Evolutionary conservation across 257 asterid species (phyloP), one percentile per base, ranked within the genome.

Genomic region (Solanum sitiens): DNA sequence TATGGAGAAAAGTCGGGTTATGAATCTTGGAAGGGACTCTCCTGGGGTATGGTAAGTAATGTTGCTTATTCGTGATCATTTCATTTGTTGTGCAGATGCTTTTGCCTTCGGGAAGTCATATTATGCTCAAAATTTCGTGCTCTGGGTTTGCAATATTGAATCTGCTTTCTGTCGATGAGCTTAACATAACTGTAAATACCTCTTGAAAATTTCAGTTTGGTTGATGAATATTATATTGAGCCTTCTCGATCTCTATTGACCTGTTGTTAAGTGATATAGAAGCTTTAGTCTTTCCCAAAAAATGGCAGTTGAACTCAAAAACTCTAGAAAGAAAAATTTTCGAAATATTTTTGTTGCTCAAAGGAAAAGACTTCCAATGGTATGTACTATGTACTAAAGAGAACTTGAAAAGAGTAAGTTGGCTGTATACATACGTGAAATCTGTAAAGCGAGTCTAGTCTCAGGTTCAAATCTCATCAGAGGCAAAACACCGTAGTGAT

Each of bases 21-120:
- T 90, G 93, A 95, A 91, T 91, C 99, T 89, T 97, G 99, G 99
- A 95, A 97, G 93, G 99, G 98, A 80, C 98, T 97, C 42, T 94
- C 99, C 32, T 97, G 99, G 99, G 99, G 98, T 86, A 97, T 97
- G 99, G 99, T 97, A 89, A 92, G 92, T 87, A 86, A 15, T 86
- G 35, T 86, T 83, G 50, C 85, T 74, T 27, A 86, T 70, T 79
- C 37, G 3, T 72, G 4, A 86, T 35, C 15, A 8, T 75, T 30
- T 32, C 8, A n/a, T 33, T 71, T 39, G 83, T 18, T 56, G 25
- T 56, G 65, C 65, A 56, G 65, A 56, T 56, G 32, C 50, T 37
- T 74, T 74, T 11, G 53, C 32, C 30, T 72, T 5, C 33, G 45
- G 44, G 79, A 35, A 72, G 79, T 72, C 79, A 35, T 35, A 18